Base-by-base conservation (phyloP, 345 rosid genomes). In the Zanthoxylum bungeanum region DNA sequence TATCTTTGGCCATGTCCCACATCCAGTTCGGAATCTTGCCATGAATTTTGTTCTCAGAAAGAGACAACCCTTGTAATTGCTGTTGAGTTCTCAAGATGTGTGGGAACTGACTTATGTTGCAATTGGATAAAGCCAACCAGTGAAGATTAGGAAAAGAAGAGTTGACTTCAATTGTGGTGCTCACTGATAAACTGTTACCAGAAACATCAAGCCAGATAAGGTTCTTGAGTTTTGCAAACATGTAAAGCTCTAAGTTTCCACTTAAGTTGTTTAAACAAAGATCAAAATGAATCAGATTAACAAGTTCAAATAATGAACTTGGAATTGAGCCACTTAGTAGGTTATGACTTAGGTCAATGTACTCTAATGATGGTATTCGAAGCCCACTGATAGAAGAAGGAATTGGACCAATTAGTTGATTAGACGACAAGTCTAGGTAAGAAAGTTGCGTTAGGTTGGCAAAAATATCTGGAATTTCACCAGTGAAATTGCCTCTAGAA, bases 11-110 rank as follows among this genome's bases (percentile, higher is more conserved):
- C 1, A 33, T 7, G 11, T 57, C 60, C 75, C 61, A 22, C 24
- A 67, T 19, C 73, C 66, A 62, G 7, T 47, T 34, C 4, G 76
- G 77, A n/a, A 85, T 30, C 4, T 22, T 9, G 0, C 82, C 84
- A 7, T 69, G 53, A 34, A 78, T 76, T 16, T 39, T 58, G 59
- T 79, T 86, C 10, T 64, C 4, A 11, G 67, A 60, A 60, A 81
- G 64, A 9, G 55, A 40, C n/a, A 63, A 14, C 7, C 0, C 1
- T 7, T 51, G 11, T 22, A 51, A 9, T 9, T 21, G 1, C 3
- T 8, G 9, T 51, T 9, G 5, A 21, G 0, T 21, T 51, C 4
- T 21, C 9, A 51, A 51, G 11, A 22, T 51, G 24, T 21, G 2
- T 51, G 56, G 56, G 5, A 51, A 22, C 56, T 51, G 28, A 22